phyloP scores from a whole-genome alignment of 2,329 filamentous ascomycete genomes.

The Tolypocladium album region DNA sequence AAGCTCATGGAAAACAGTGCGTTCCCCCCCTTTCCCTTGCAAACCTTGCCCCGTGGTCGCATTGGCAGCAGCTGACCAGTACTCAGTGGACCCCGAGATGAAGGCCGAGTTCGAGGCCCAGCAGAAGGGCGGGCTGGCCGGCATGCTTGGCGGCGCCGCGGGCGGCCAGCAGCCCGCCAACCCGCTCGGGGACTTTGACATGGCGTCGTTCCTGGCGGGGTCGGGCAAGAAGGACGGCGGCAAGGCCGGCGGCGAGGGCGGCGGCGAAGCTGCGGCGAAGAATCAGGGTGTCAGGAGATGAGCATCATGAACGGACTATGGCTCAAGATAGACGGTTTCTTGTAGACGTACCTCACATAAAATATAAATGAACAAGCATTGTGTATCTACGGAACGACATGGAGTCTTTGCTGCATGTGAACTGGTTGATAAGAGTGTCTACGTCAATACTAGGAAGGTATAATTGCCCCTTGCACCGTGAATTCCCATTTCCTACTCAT shows the following conservation, averaged over 20 bases:
- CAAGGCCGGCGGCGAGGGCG: slow-evolving; percentile 3
- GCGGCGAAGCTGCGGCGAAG: slow-evolving; percentile 18
- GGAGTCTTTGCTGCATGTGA: neutral
- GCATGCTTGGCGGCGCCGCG: slow-evolving; percentile 33
- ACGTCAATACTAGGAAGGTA: neutral
- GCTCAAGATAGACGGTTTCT: neutral
- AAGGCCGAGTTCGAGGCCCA: slow-evolving; percentile 86
- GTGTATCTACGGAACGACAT: neutral
- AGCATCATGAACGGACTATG: neutral
- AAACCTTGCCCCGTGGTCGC: neutral
- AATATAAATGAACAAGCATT: neutral
- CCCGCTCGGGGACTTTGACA: slow-evolving; percentile 46
- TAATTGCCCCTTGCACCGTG: neutral
- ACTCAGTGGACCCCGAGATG: slow-evolving; percentile 88
- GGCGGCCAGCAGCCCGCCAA: slow-evolving; percentile 20
- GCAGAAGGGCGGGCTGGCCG: slow-evolving; percentile 60
- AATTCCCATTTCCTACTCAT: neutral
- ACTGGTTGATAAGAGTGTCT: neutral
- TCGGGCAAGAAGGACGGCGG: slow-evolving; percentile 30
- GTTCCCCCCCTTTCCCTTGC: slow-evolving; percentile 22
- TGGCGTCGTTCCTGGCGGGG: slow-evolving; percentile 53
- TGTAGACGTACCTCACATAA: neutral
- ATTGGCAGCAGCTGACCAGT: neutral
- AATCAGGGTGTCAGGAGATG: slow-evolving; percentile 30
- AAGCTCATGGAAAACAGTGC: slow-evolving; percentile 92